Conservation (phyloP, 129 eudicot genomes). For the Centrapalus pauciflorus region DNA sequence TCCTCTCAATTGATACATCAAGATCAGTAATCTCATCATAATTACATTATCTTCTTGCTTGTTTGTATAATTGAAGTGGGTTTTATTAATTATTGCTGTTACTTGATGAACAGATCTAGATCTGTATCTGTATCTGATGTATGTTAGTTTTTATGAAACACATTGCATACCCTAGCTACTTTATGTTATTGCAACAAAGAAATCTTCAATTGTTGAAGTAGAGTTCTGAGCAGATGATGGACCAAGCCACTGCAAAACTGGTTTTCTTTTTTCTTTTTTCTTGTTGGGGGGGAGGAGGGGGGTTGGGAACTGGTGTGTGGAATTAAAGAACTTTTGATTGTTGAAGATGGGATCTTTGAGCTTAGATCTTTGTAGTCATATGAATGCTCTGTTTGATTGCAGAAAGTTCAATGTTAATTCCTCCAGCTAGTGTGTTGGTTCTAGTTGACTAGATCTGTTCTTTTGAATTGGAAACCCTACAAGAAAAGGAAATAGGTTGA, state of each 20-base stretch:
- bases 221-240: constrained; percentile 2
- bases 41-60: constrained; percentile 15
- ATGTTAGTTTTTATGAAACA: constrained; percentile 11
- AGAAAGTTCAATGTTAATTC: neutral
- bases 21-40: constrained; percentile 19
- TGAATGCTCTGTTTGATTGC: neutral
- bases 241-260: constrained; percentile 2
- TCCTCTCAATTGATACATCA: constrained; percentile 11
- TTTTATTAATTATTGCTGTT: constrained; percentile 5
- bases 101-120: constrained; percentile 32
- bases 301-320: neutral
- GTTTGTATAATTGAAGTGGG: constrained; percentile 21
- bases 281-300: too few species aligned
- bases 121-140: constrained; percentile 20
- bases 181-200: constrained; percentile 13
- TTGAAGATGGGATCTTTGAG: constrained; percentile 16
- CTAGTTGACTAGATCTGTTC: constrained; percentile 12
- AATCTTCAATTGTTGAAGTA: neutral
- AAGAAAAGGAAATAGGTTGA: neutral
- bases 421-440: neutral
- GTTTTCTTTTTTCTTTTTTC: neutral
- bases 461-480: neutral
- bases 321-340: neutral
- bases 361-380: constrained; percentile 15
- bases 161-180: constrained; percentile 20